phyloP scores from a whole-genome alignment of 345 rosid genomes.

The Sapria himalayana region DNA sequence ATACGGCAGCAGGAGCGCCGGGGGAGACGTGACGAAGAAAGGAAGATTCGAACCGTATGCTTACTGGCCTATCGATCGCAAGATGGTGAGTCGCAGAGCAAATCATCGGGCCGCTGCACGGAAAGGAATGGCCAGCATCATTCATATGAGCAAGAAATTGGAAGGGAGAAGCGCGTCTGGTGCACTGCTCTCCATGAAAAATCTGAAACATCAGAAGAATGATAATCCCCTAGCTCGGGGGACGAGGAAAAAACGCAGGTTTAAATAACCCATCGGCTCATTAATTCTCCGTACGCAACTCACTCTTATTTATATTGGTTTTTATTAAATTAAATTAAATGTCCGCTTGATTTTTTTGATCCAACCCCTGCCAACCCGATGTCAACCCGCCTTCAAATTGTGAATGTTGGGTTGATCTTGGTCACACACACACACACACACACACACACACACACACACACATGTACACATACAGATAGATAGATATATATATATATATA shows the following conservation, averaged over 20 bases:
- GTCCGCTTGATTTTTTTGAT: too few species aligned
- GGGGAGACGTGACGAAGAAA: constrained; percentile 70
- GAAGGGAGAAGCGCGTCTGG: constrained; percentile 58
- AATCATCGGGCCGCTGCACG: constrained; percentile 75
- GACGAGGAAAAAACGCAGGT: constrained; percentile 16
- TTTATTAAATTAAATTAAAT: too few species aligned
- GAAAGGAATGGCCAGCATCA: constrained; percentile 75
- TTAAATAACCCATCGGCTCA: too few species aligned
- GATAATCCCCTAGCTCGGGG: constrained; percentile 31
- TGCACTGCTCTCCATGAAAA: constrained; percentile 26
- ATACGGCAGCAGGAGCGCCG: constrained; percentile 74
- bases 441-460: too few species aligned
- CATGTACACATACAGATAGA: too few species aligned
- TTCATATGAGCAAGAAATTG: constrained; percentile 47
- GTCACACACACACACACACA: too few species aligned
- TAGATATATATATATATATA: too few species aligned
- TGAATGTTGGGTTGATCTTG: too few species aligned
- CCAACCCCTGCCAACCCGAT: too few species aligned
- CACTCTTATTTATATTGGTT: too few species aligned
- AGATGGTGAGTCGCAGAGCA: constrained; percentile 88
- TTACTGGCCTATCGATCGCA: constrained; percentile 91
- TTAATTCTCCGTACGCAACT: too few species aligned
- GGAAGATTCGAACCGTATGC: constrained; percentile 92
- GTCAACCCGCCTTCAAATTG: too few species aligned
- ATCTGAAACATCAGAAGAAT: constrained; percentile 11